These are phyloP conservation scores for Bolboschoenus planiculmis DNA, from an alignment of 176 grass and related monocot genomes.

Conservation along the genomic window DNA sequence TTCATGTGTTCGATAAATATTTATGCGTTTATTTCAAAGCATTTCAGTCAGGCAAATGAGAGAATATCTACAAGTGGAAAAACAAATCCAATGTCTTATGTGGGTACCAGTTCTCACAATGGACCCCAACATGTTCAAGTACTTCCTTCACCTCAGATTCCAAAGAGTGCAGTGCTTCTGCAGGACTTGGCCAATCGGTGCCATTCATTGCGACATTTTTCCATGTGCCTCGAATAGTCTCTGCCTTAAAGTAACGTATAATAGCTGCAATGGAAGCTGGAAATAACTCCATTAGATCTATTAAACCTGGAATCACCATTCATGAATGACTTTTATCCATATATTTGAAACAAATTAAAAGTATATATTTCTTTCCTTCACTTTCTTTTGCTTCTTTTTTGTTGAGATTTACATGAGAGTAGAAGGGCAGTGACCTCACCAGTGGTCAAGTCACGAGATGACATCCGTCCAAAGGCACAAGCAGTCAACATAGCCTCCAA, in stretches of 20 bases:
- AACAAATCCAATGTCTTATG: slow-evolving; percentile 27
- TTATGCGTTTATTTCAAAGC: too few species aligned
- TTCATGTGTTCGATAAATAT: too few species aligned
- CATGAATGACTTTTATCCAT: too few species aligned
- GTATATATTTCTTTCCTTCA: too few species aligned
- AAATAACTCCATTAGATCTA: slow-evolving; percentile 56
- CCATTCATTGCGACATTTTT: slow-evolving; percentile 72
- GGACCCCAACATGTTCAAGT: slow-evolving; percentile 55
- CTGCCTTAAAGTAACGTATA: slow-evolving; percentile 59
- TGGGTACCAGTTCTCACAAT: slow-evolving; percentile 42
- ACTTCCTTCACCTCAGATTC: slow-evolving; percentile 51
- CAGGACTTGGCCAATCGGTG: slow-evolving; percentile 68
- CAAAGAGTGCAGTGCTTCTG: slow-evolving; percentile 33
- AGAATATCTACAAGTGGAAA: too few species aligned
- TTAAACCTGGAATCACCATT: slow-evolving; percentile 59
- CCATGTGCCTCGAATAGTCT: slow-evolving; percentile 78
- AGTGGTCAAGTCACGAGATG: not conserved
- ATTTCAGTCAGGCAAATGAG: not conserved
- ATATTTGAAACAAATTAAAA: too few species aligned
- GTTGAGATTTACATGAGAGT: too few species aligned
- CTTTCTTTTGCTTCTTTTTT: too few species aligned
- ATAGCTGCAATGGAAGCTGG: slow-evolving; percentile 71
- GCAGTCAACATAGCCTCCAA: slow-evolving; percentile 6
- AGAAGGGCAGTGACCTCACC: too few species aligned
- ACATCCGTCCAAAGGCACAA: not conserved